phyloP scores from a whole-genome alignment of 768 basidiomycete species.

The Mycena rosella region DNA sequence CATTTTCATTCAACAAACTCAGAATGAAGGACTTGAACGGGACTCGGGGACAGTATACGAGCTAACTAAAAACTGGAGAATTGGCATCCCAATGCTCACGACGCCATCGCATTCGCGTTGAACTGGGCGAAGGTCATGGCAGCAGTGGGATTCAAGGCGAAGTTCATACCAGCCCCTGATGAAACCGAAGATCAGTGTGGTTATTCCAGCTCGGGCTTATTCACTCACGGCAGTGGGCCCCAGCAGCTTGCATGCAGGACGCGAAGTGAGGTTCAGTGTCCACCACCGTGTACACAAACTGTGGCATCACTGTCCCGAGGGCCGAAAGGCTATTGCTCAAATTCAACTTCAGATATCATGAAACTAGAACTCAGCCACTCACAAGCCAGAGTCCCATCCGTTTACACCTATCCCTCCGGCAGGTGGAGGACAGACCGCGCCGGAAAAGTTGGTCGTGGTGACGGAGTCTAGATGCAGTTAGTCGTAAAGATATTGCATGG shows the following conservation, averaged over 20 bases:
- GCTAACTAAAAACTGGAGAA: not conserved
- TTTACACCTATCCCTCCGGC: conserved; percentile 31
- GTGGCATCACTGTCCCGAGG: conserved; percentile 18
- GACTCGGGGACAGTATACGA: too few species aligned
- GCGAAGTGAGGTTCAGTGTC: conserved; percentile 33
- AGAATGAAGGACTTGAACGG: too few species aligned
- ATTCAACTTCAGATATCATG: not conserved
- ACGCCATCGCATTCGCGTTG: conserved; percentile 26
- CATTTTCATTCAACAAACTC: too few species aligned
- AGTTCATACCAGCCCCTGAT: conserved; percentile 33
- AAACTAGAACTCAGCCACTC: not conserved
- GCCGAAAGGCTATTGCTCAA: conserved; percentile 18
- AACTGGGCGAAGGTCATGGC: conserved; percentile 28
- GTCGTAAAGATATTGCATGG: too few species aligned
- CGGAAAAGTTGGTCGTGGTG: conserved; percentile 35
- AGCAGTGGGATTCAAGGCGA: conserved; percentile 35
- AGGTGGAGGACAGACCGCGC: conserved; percentile 36
- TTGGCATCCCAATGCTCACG: not conserved
- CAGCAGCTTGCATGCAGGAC: conserved; percentile 35
- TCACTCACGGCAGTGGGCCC: conserved; percentile 32
- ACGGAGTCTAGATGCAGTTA: conserved; percentile 22
- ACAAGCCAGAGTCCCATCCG: conserved; percentile 38
- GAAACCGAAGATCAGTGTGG: not conserved
- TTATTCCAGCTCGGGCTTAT: not conserved
- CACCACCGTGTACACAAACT: conserved; percentile 24